phyloP scores from a whole-genome alignment of 106 monocot species.

The Platanthera zijinensis region DNA sequence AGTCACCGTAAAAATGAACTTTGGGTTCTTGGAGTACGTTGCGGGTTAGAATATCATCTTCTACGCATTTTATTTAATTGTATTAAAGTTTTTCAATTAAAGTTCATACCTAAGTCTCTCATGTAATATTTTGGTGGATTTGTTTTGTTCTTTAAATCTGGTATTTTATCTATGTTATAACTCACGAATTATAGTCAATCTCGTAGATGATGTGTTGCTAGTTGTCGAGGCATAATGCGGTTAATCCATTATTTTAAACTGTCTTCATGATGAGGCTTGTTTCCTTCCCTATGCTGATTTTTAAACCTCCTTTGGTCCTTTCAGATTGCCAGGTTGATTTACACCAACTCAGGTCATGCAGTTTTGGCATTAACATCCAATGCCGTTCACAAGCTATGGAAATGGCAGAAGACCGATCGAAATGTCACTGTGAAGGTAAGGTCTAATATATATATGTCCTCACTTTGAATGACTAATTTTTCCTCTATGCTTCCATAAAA shows the following conservation, averaged over 20 bases:
- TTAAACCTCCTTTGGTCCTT: background rate
- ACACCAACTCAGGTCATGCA: conserved; percentile 51
- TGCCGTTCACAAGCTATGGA: conserved; percentile 69
- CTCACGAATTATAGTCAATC: too few species aligned
- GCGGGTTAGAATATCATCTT: background rate
- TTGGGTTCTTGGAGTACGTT: background rate
- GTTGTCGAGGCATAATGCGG: too few species aligned
- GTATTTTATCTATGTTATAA: too few species aligned
- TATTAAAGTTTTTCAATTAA: background rate
- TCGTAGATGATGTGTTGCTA: too few species aligned
- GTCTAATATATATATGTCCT: too few species aligned
- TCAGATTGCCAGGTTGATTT: conserved; percentile 48
- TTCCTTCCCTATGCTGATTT: background rate
- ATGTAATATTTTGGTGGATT: background rate
- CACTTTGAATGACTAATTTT: too few species aligned
- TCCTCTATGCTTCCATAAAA: too few species aligned
- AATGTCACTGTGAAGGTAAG: conserved; percentile 49
- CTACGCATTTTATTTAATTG: background rate
- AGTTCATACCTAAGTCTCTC: background rate
- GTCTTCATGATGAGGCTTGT: background rate
- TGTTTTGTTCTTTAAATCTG: background rate
- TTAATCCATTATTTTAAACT: background rate
- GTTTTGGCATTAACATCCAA: conserved; percentile 59
- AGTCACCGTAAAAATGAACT: background rate
- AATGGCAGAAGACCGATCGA: conserved; percentile 50